Evolutionary conservation across 805 yeast species (phyloP).

Genomic region (Schizosaccharomyces cryophilus): DNA sequence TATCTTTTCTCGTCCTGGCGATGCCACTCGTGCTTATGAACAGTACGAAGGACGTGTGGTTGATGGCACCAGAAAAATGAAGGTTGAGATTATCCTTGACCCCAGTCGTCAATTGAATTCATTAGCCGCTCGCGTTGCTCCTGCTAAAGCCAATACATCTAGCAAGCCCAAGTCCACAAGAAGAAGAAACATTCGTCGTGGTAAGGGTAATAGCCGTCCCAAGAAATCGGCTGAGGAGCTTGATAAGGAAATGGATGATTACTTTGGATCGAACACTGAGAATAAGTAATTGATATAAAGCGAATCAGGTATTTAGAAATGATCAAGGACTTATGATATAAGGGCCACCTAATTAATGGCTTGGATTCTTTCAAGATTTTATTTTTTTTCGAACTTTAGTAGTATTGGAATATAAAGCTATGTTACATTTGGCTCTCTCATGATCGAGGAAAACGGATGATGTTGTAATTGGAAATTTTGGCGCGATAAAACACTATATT

Average conservation of each 20-base stretch:
- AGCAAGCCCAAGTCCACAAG: conserved; percentile 4
- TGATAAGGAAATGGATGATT: conserved; percentile 95
- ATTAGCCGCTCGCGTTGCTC: conserved; percentile 32
- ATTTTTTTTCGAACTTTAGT: too few species aligned
- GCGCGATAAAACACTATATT: too few species aligned
- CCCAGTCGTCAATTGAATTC: conserved; percentile 32
- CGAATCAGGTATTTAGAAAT: not conserved
- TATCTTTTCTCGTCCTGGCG: conserved; percentile 39
- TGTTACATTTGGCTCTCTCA: too few species aligned
- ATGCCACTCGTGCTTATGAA: conserved; percentile 56
- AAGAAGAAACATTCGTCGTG: conserved; percentile 9
- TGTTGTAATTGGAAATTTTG: too few species aligned
- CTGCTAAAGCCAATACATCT: conserved; percentile 4
- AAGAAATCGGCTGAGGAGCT: conserved; percentile 73
- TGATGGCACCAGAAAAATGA: conserved; percentile 58
- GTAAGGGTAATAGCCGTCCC: conserved; percentile 16
- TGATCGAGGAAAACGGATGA: too few species aligned
- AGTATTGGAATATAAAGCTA: too few species aligned
- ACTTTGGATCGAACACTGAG: conserved; percentile 22
- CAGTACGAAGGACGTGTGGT: conserved; percentile 82
- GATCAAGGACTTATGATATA: too few species aligned
- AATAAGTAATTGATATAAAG: not conserved
- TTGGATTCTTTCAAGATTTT: too few species aligned
- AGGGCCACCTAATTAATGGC: too few species aligned
- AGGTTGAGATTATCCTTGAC: conserved; percentile 60